phyloP scores from a whole-genome alignment of 2,329 filamentous ascomycete genomes.

The Graphilbum fragrans region DNA sequence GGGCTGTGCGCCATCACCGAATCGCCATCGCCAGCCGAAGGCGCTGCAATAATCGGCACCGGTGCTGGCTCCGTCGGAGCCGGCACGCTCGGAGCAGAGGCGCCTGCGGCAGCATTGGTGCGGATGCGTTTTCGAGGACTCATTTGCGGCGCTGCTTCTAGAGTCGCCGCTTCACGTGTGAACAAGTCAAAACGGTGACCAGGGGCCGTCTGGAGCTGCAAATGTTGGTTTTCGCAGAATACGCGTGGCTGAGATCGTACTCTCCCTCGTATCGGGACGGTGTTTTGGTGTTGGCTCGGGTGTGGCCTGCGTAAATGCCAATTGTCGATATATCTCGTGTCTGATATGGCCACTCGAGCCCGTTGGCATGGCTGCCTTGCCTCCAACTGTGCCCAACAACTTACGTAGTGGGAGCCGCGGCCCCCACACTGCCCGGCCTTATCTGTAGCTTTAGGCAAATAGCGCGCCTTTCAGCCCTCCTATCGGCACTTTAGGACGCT shows the following conservation, averaged over 20 bases:
- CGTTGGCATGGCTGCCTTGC: constrained; percentile 5
- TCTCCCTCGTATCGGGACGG: too few species aligned
- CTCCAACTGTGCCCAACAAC: background rate
- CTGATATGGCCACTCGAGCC: background rate
- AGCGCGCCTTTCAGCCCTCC: background rate
- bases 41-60: too few species aligned
- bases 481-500: too few species aligned
- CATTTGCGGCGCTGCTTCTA: constrained; percentile 16
- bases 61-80: background rate
- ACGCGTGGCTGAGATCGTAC: too few species aligned
- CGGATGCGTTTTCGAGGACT: constrained; percentile 28
- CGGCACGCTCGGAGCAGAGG: background rate
- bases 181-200: background rate
- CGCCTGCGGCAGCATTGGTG: constrained; percentile 17
- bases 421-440: background rate
- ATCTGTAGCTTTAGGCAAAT: background rate
- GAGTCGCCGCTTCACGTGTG: background rate
- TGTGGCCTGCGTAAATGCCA: too few species aligned
- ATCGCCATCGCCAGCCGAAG: background rate
- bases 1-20: constrained; percentile 3
- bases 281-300: too few species aligned
- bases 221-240: background rate
- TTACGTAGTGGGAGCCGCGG: constrained; percentile 5
- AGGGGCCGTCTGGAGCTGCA: too few species aligned
- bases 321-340: background rate